These are phyloP conservation scores for Neofusicoccum cordaticola DNA, from an alignment of 2,329 filamentous ascomycete genomes.

Conservation along the genomic window DNA sequence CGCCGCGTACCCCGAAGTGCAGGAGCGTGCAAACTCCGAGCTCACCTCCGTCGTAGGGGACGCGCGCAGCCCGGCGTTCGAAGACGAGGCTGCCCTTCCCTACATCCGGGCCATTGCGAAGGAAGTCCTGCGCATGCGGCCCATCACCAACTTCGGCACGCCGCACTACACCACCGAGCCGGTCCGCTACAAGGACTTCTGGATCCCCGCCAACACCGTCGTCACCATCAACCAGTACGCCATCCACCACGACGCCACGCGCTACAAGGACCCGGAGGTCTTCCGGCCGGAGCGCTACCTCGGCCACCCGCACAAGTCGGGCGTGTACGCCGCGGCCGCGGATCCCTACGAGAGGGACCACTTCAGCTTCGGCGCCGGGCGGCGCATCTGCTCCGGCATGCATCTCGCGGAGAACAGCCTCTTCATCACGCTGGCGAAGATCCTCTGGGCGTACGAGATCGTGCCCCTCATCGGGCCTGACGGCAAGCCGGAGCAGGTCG, in stretches of 20 bases:
- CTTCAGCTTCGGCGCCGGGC: conserved; percentile 32
- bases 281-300: neutral
- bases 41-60: conserved; percentile 29
- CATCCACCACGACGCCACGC: conserved; percentile 27
- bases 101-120: conserved; percentile 30
- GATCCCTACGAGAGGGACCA: conserved; percentile 33
- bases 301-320: conserved; percentile 14
- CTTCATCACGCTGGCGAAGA: conserved; percentile 9
- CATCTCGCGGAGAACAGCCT: conserved; percentile 17
- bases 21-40: conserved; percentile 25
- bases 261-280: conserved; percentile 25
- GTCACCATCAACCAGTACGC: conserved; percentile 36
- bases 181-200: conserved; percentile 32
- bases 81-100: conserved; percentile 26
- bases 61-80: conserved; percentile 27
- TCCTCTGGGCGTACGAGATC: conserved; percentile 19
- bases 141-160: conserved; percentile 25
- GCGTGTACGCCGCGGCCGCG: conserved; percentile 29
- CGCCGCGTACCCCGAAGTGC: conserved; percentile 25
- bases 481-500: neutral
- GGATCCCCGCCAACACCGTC: conserved; percentile 35
- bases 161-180: conserved; percentile 27
- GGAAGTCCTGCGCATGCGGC: conserved; percentile 31
- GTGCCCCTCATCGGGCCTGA: conserved; percentile 19
- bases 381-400: conserved; percentile 5